phyloP scores from a whole-genome alignment of 768 basidiomycete species.

The Pleurotus eryngii region DNA sequence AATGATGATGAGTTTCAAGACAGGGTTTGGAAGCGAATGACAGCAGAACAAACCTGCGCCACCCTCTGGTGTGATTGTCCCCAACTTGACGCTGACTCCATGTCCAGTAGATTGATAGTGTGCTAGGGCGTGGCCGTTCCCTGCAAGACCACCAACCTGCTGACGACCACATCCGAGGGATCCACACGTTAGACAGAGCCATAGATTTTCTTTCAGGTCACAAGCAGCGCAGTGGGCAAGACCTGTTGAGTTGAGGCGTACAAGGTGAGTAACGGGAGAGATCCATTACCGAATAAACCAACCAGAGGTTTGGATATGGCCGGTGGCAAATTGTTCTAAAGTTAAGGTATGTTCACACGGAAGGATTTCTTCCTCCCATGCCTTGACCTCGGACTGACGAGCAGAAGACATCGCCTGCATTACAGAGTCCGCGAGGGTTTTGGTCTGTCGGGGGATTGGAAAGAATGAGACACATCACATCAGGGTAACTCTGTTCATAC shows the following conservation, averaged over 20 bases:
- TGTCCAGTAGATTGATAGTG: constrained; percentile 77
- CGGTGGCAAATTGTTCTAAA: constrained; percentile 40
- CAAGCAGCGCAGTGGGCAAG: constrained; percentile 81
- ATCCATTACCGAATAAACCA: constrained; percentile 5
- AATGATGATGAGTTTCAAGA: neutral
- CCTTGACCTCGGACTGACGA: constrained; percentile 90
- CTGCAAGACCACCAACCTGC: constrained; percentile 77
- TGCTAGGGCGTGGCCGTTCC: constrained; percentile 85
- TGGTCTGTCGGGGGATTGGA: constrained; percentile 35
- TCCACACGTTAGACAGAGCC: constrained; percentile 94
- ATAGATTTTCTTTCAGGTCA: constrained; percentile 86
- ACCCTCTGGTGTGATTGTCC: constrained; percentile 95
- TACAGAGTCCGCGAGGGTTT: constrained; percentile 57
- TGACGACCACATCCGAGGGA: constrained; percentile 84
- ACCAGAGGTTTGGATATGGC: constrained; percentile 54
- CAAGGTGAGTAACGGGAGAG: too few species aligned
- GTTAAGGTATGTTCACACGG: constrained; percentile 78
- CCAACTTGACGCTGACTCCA: constrained; percentile 85
- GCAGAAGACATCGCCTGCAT: constrained; percentile 85
- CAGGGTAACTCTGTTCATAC: constrained; percentile 16
- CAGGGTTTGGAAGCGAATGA: neutral
- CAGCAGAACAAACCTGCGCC: constrained; percentile 61
- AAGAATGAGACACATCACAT: neutral
- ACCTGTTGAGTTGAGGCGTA: constrained; percentile 35
- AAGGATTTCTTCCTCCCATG: constrained; percentile 94